Evolutionary conservation across 139 green algal species (phyloP).

Genomic region (Marvania coccoides): DNA sequence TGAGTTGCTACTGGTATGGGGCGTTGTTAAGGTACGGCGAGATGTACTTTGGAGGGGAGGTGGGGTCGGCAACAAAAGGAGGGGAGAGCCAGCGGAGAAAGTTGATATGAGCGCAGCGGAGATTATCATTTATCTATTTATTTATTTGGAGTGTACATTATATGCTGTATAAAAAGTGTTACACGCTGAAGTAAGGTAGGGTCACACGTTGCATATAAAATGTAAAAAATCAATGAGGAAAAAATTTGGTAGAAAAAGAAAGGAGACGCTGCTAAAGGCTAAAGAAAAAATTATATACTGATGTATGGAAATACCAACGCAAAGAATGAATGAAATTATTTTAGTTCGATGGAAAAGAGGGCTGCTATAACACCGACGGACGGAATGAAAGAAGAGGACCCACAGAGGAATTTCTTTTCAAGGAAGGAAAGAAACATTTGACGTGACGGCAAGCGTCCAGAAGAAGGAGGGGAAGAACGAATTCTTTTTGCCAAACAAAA

Average conservation of each 20-base stretch:
- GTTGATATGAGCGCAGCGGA: neutral
- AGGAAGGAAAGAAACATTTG: too few species aligned
- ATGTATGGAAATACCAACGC: too few species aligned
- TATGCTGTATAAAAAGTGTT: neutral
- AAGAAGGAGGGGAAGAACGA: too few species aligned
- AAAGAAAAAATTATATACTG: neutral
- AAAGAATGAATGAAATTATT: too few species aligned
- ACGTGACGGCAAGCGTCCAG: too few species aligned
- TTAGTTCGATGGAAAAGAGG: too few species aligned
- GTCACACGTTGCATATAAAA: neutral
- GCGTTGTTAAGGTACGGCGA: constrained; percentile 20
- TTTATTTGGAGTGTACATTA: neutral
- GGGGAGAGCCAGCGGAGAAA: neutral
- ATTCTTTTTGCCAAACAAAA: too few species aligned
- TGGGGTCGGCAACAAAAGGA: neutral
- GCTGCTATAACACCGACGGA: too few species aligned
- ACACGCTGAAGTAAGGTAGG: neutral
- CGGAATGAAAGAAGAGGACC: too few species aligned
- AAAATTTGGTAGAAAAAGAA: neutral
- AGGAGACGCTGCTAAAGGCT: neutral
- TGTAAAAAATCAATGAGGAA: neutral
- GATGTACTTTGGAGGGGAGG: constrained; percentile 12
- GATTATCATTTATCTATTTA: neutral
- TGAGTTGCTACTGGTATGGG: constrained; percentile 29
- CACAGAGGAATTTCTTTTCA: too few species aligned